Evolutionary conservation across 2,329 filamentous ascomycete species (phyloP).

Genomic region (Fusarium stilboides): DNA sequence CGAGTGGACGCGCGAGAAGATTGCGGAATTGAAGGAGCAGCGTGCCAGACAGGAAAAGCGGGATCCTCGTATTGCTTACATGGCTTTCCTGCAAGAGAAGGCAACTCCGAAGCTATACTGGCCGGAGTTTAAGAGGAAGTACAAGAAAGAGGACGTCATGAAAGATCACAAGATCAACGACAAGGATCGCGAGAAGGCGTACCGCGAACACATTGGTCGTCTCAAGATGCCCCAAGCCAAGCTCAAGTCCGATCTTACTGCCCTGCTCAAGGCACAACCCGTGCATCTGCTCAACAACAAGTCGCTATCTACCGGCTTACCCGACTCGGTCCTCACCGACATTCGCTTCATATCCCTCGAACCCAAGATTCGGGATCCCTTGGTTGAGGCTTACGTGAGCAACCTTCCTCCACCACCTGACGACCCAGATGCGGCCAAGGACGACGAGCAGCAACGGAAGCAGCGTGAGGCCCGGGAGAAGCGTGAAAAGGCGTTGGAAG

Average conservation of each 20-base stretch:
- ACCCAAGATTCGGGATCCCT: conserved; percentile 70
- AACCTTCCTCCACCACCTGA: conserved; percentile 73
- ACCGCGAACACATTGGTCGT: conserved; percentile 80
- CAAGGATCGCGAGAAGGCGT: conserved; percentile 84
- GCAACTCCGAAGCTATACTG: conserved; percentile 95
- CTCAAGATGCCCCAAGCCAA: conserved; percentile 76
- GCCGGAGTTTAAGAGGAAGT: conserved; percentile 96
- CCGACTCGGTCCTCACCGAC: conserved; percentile 74
- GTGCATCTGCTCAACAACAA: conserved; percentile 71
- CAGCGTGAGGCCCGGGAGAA: conserved; percentile 66
- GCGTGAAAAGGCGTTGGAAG: conserved; percentile 77
- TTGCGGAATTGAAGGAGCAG: conserved; percentile 79
- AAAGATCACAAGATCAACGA: conserved; percentile 79
- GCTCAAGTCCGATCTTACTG: conserved; percentile 78
- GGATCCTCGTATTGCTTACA: conserved; percentile 86
- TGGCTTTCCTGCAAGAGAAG: conserved; percentile 84
- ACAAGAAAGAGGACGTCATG: conserved; percentile 85
- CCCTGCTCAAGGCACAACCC: conserved; percentile 75
- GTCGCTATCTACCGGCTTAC: conserved; percentile 71
- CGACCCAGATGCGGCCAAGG: conserved; percentile 56
- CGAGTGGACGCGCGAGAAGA: conserved; percentile 84
- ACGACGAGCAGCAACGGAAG: conserved; percentile 67
- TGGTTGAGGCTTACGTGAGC: conserved; percentile 77
- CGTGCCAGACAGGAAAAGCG: conserved; percentile 83
- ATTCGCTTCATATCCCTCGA: conserved; percentile 79